Percentiles rank a stretch among this genome's conserved stretches.
Evolutionary conservation across 257 asterid genomes (phyloP).

Genomic region (Solanum megistacrolobum): DNA sequence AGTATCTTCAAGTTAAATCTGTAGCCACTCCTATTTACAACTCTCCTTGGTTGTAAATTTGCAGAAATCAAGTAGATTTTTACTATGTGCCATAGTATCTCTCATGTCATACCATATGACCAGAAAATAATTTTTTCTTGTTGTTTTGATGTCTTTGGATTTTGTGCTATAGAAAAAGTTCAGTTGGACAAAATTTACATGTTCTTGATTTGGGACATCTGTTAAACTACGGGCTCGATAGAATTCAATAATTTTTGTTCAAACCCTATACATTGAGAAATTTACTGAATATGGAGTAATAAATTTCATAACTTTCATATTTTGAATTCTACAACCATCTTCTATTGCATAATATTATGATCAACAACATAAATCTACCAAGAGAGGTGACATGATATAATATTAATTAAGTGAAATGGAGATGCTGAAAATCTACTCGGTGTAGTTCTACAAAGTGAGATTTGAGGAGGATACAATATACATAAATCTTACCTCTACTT

Average conservation of each 20-base stretch:
- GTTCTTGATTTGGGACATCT: not conserved
- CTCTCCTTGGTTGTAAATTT: conserved; percentile 73
- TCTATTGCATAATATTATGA: too few species aligned
- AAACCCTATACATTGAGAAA: too few species aligned
- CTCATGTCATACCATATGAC: not conserved
- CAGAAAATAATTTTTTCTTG: not conserved
- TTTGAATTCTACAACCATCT: too few species aligned
- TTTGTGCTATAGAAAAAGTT: not conserved
- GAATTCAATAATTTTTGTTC: too few species aligned
- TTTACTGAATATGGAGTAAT: not conserved
- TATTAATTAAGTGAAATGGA: not conserved
- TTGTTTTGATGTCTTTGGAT: not conserved
- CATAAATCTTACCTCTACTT: too few species aligned
- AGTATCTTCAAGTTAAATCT: conserved; percentile 57
- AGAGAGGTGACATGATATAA: not conserved
- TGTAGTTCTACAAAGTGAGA: not conserved
- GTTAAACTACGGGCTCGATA: not conserved
- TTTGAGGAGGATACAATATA: not conserved
- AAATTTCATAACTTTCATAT: too few species aligned
- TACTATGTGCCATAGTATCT: not conserved
- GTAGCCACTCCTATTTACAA: conserved; percentile 61
- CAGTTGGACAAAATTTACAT: not conserved
- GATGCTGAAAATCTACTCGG: not conserved
- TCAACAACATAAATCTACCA: not conserved
- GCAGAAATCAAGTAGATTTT: not conserved